A percentile compares a stretch with the other conserved stretches of the same genome.
Evolutionary conservation across 768 basidiomycete genomes (phyloP).

Genomic region (Leccinellum luteum): DNA sequence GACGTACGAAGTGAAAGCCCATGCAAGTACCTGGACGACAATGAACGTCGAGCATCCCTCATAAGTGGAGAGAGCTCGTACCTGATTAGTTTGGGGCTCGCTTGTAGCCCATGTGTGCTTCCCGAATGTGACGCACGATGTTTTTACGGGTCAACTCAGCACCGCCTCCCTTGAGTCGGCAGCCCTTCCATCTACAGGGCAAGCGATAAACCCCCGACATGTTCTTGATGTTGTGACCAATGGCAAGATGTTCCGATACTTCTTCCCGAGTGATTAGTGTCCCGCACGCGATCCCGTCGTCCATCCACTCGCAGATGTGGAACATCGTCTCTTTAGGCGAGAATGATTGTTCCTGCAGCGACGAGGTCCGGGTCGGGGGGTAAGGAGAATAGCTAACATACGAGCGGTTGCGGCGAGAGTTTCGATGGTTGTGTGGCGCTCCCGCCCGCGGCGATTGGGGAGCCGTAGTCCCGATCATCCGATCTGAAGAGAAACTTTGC

Average conservation of each 20-base stretch:
- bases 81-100: neutral
- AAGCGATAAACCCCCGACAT: accelerated
- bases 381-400: neutral
- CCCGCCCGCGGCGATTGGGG: accelerated
- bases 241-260: slow-evolving; percentile 10
- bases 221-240: slow-evolving; percentile 1
- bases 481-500: neutral
- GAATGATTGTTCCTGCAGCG: neutral
- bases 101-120: slow-evolving; percentile 13
- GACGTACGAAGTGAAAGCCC: no score
- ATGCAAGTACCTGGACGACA: no score
- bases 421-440: neutral
- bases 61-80: neutral
- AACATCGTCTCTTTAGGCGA: neutral
- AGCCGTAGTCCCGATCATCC: neutral
- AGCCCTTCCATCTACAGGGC: slow-evolving; percentile 9
- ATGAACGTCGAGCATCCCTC: neutral
- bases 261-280: neutral
- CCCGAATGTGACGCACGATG: slow-evolving; percentile 15
- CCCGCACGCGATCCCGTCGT: slow-evolving; percentile 1
- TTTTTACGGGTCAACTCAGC: slow-evolving; percentile 8
- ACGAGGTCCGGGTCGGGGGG: neutral
- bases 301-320: slow-evolving; percentile 9
- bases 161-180: neutral
- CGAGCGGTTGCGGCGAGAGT: neutral